Conservation (phyloP, 2,329 filamentous ascomycete genomes). For the Talaromyces amestolkiae region DNA sequence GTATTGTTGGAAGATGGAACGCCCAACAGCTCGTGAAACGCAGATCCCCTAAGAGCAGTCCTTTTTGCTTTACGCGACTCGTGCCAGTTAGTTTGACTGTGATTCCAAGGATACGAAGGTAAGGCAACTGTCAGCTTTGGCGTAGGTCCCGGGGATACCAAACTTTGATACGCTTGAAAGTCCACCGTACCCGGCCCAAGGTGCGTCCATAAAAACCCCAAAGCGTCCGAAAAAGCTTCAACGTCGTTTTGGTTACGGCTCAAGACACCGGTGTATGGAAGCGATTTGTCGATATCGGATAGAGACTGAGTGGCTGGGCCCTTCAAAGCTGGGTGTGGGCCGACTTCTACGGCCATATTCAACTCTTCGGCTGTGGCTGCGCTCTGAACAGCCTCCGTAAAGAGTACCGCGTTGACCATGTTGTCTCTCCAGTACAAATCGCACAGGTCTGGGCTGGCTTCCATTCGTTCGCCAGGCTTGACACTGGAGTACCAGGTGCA, state of each 20-base stretch:
- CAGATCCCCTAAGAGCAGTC: neutral
- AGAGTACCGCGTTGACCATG: constrained; percentile 34
- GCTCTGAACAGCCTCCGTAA: constrained; percentile 27
- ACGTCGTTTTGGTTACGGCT: constrained; percentile 20
- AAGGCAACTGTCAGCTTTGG: neutral
- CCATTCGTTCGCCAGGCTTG: neutral
- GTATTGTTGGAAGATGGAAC: neutral
- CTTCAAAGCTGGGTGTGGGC: constrained; percentile 34
- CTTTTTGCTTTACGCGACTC: neutral
- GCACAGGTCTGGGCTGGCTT: neutral
- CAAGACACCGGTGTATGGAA: constrained; percentile 23
- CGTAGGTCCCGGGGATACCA: neutral
- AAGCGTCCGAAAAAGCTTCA: constrained; percentile 14
- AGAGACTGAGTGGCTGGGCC: constrained; percentile 24
- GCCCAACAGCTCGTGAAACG: neutral
- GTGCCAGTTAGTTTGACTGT: neutral
- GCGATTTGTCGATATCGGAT: neutral
- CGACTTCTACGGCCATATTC: constrained; percentile 27
- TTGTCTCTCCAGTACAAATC: constrained; percentile 38
- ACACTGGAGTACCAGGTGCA: neutral
- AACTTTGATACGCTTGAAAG: neutral
- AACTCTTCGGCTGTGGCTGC: constrained; percentile 16
- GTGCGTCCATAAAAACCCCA: constrained; percentile 24
- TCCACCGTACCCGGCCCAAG: neutral
- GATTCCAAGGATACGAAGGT: neutral